These are phyloP conservation scores for Coemansia sp. DNA, from an alignment of 192 early-diverging fungal species.

Conservation along the genomic window DNA sequence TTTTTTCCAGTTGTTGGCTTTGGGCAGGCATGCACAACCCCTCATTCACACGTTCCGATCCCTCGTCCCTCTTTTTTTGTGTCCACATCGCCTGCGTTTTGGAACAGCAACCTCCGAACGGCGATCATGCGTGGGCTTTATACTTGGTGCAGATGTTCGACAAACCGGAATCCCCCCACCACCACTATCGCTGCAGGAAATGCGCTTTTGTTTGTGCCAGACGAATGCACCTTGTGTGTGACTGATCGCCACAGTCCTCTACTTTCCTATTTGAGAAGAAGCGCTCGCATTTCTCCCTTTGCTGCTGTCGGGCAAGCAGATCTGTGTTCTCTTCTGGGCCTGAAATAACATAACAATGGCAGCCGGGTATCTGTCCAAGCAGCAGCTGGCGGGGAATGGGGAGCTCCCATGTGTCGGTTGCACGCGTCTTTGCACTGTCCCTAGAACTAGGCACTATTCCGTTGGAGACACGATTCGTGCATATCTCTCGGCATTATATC, in stretches of 20 bases:
- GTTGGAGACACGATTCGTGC: not conserved
- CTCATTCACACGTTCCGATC: constrained; percentile 25
- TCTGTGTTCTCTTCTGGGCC: constrained; percentile 8
- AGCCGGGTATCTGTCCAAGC: not conserved
- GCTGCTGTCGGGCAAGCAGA: not conserved
- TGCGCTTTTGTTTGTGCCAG: not conserved
- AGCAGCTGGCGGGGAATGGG: not conserved
- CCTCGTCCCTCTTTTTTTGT: constrained; percentile 1
- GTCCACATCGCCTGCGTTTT: constrained; percentile 1
- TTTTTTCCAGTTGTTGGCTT: constrained; percentile 1
- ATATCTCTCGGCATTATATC: not conserved
- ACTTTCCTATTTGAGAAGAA: not conserved
- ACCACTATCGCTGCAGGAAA: not conserved
- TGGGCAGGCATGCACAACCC: not conserved
- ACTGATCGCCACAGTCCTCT: constrained; percentile 12
- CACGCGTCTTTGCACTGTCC: not conserved
- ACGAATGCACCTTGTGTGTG: not conserved
- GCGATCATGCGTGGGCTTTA: constrained; percentile 11
- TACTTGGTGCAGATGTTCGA: not conserved
- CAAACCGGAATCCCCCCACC: constrained; percentile 8
- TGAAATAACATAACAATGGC: not conserved
- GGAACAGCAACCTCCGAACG: constrained; percentile 1
- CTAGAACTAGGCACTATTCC: not conserved
- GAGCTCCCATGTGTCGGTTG: not conserved
- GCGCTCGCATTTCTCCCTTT: not conserved